Percentiles rank a stretch among this genome's conserved stretches.
phyloP scores from a whole-genome alignment of 345 rosid genomes.

The Psidium friedrichsthalianum region DNA sequence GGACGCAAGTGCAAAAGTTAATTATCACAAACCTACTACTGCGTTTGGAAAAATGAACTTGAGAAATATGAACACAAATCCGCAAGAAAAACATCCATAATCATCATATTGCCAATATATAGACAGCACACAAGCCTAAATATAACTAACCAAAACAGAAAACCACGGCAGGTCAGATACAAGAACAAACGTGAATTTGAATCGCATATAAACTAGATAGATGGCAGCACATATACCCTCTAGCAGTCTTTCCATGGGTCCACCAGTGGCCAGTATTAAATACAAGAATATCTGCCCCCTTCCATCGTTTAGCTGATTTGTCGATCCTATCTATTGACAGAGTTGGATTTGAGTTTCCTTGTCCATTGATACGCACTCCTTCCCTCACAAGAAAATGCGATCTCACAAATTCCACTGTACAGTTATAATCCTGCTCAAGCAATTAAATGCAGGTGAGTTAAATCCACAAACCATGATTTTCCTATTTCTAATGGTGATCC shows the following conservation, averaged over 20 bases:
- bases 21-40: neutral
- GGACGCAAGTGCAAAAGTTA: neutral
- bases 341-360: constrained; percentile 72
- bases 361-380: constrained; percentile 59
- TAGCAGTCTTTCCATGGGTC: constrained; percentile 94
- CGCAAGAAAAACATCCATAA: neutral
- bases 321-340: constrained; percentile 76
- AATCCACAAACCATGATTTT: neutral
- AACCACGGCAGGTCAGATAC: neutral
- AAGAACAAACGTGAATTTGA: neutral
- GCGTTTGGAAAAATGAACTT: neutral
- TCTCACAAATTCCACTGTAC: constrained; percentile 80
- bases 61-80: neutral
- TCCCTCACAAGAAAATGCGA: constrained; percentile 96
- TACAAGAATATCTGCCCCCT: constrained; percentile 70
- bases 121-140: neutral
- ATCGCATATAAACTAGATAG: neutral
- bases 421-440: constrained; percentile 60
- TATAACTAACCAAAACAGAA: neutral
- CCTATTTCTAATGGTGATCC: neutral
- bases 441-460: neutral
- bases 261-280: constrained; percentile 99
- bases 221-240: constrained; percentile 38
- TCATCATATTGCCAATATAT: neutral
- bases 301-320: constrained; percentile 62